These are phyloP conservation scores for Citrus unshiu DNA, from an alignment of 345 rosid species.

Conservation along the genomic window DNA sequence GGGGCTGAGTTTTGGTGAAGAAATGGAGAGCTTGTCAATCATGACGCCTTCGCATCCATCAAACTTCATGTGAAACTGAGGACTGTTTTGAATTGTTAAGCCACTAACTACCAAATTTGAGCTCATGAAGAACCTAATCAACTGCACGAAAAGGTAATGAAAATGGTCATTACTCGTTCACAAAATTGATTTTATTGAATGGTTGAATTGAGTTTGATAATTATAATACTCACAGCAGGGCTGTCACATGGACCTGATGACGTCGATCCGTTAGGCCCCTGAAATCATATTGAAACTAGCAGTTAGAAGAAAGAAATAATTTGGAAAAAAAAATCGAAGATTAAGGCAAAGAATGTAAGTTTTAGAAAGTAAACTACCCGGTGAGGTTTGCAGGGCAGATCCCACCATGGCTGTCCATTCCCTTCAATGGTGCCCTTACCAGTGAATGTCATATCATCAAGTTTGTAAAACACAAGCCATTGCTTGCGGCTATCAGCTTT, in stretches of 20 bases:
- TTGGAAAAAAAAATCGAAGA: not conserved
- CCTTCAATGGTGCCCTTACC: conserved; percentile 92
- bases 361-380: conserved; percentile 43
- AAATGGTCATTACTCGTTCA: not conserved
- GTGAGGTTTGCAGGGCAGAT: conserved; percentile 97
- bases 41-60: conserved; percentile 90
- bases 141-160: conserved; percentile 28
- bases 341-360: not conserved
- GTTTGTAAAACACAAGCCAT: conserved; percentile 90
- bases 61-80: conserved; percentile 90
- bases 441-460: conserved; percentile 54
- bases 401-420: conserved; percentile 98
- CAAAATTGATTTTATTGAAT: not conserved
- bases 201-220: not conserved
- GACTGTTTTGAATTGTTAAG: conserved; percentile 82
- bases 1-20: conserved; percentile 92
- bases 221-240: conserved; percentile 64
- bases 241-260: conserved; percentile 71
- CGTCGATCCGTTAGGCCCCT: conserved; percentile 73
- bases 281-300: conserved; percentile 15
- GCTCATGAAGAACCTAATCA: conserved; percentile 96
- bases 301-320: not conserved
- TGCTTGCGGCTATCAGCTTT: conserved; percentile 63
- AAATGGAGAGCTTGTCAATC: conserved; percentile 56
- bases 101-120: conserved; percentile 68